Conservation (phyloP, 352 stramenopile genomes). For the Globisporangium cylindrosporum region DNA sequence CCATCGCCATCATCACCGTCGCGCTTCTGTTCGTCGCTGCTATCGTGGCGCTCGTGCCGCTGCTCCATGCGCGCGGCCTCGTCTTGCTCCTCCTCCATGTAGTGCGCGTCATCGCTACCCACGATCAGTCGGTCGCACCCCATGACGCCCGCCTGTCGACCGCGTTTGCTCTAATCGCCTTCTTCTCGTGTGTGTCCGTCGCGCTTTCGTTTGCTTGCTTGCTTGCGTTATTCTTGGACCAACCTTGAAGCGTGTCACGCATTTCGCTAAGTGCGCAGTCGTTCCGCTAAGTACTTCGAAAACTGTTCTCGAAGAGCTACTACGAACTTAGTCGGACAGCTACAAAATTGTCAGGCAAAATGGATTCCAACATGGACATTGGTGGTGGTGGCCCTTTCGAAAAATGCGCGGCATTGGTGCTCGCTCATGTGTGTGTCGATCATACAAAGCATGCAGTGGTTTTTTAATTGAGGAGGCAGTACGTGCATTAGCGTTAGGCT, state of each 20-base stretch:
- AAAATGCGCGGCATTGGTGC: neutral
- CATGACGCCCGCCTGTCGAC: constrained; percentile 26
- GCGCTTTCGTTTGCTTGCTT: neutral
- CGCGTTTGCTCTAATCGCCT: neutral
- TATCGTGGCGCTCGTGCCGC: neutral
- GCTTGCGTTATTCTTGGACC: neutral
- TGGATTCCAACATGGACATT: neutral
- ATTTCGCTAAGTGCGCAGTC: neutral
- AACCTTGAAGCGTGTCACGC: neutral
- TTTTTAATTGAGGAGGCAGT: neutral
- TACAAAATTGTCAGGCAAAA: neutral
- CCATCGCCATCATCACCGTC: constrained; percentile 9
- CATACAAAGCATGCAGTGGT: neutral
- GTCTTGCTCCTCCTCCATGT: constrained; percentile 1
- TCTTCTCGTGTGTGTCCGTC: neutral
- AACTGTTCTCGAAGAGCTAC: neutral
- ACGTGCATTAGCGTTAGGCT: neutral
- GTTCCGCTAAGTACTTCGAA: neutral
- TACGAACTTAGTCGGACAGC: neutral
- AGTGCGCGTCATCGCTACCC: constrained; percentile 14
- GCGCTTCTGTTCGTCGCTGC: constrained; percentile 13
- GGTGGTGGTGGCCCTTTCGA: neutral
- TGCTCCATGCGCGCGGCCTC: constrained; percentile 9
- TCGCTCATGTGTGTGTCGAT: neutral
- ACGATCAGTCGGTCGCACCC: constrained; percentile 54